Conservation (phyloP, 345 rosid genomes). For the Draba incana region DNA sequence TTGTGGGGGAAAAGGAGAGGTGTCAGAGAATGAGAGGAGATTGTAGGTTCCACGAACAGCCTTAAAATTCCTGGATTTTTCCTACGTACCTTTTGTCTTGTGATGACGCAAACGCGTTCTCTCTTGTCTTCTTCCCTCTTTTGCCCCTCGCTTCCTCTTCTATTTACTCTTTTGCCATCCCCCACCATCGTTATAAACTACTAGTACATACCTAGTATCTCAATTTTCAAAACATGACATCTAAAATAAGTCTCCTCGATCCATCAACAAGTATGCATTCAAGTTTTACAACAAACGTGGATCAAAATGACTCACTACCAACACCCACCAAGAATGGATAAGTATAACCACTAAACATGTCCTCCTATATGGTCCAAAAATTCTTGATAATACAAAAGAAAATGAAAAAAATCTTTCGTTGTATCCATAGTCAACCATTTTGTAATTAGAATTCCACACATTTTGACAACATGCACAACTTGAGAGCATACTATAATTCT, state of each 20-base stretch:
- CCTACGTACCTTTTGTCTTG: background rate
- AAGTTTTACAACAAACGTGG: no score
- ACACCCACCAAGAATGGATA: no score
- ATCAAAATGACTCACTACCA: no score
- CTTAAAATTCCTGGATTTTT: conserved; percentile 2
- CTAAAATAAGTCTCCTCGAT: no score
- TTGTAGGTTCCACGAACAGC: conserved; percentile 24
- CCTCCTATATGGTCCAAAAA: no score
- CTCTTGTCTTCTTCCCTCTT: background rate
- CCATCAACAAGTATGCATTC: no score
- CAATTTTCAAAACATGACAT: no score
- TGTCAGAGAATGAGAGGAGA: conserved; percentile 24
- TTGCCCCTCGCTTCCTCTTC: conserved; percentile 3
- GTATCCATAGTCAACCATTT: background rate
- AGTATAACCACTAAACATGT: no score
- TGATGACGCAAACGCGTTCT: conserved; percentile 37
- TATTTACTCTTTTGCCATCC: conserved; percentile 9
- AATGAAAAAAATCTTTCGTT: no score
- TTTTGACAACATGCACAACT: background rate
- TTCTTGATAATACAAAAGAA: background rate
- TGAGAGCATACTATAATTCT: background rate
- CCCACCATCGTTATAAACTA: no score
- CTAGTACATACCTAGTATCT: no score
- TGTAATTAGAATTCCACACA: background rate
- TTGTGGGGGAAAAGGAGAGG: background rate